Conservation (phyloP, 345 rosid genomes). For the Psidium guajava region DNA sequence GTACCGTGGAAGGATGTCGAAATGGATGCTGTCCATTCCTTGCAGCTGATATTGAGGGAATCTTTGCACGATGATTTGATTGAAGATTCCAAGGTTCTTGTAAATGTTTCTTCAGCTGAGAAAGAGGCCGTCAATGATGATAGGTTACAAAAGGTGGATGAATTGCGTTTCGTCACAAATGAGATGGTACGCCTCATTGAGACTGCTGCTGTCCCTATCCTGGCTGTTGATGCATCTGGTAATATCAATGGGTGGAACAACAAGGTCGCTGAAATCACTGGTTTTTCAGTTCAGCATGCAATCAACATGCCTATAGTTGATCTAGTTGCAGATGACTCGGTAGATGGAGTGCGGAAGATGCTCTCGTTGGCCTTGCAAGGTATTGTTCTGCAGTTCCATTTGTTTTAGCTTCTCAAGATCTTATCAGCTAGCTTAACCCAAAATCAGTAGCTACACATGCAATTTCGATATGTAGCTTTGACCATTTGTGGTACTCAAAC, state of each 20-base stretch:
- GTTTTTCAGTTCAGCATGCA: conserved; percentile 59
- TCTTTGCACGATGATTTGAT: conserved; percentile 43
- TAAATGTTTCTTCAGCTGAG: conserved; percentile 23
- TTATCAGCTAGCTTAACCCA: background rate
- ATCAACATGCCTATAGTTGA: conserved; percentile 50
- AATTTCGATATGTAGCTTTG: background rate
- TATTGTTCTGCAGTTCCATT: conserved; percentile 8
- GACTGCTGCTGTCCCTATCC: conserved; percentile 78
- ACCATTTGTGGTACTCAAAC: background rate
- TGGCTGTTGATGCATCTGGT: conserved; percentile 68
- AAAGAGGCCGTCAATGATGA: conserved; percentile 7
- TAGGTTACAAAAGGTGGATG: conserved; percentile 47
- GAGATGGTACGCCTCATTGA: conserved; percentile 87
- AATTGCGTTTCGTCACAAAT: conserved; percentile 38
- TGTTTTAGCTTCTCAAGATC: background rate
- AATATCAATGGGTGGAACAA: conserved; percentile 73
- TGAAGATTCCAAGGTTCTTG: conserved; percentile 35
- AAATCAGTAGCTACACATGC: background rate
- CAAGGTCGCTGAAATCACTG: conserved; percentile 69
- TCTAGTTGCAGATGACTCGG: conserved; percentile 41
- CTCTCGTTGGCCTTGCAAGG: conserved; percentile 51
- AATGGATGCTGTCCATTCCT: conserved; percentile 81
- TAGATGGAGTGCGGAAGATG: conserved; percentile 25
- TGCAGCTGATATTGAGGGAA: conserved; percentile 70
- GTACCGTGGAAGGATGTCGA: conserved; percentile 77